These are phyloP conservation scores for Ogataea pilisensis DNA, from an alignment of 805 yeast species.

Conservation along the genomic window DNA sequence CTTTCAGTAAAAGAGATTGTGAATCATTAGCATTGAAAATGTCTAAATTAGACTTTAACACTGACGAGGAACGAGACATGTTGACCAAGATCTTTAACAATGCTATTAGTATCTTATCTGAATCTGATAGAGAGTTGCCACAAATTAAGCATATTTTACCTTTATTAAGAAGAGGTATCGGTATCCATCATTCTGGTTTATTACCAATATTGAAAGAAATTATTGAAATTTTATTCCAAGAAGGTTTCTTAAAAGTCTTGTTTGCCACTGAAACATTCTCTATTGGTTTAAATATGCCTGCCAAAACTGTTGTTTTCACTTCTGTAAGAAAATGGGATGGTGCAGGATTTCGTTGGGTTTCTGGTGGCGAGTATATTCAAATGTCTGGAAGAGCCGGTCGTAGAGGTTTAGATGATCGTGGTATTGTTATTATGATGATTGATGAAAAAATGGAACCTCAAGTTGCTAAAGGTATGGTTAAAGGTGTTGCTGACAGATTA, in stretches of 20 bases:
- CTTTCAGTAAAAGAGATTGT: slow-evolving; percentile 97
- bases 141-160: slow-evolving; percentile 93
- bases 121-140: slow-evolving; percentile 86
- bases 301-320: slow-evolving; percentile 96
- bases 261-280: slow-evolving; percentile 99
- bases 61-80: slow-evolving; percentile 90
- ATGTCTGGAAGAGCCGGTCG: slow-evolving; percentile 53
- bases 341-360: slow-evolving; percentile 95
- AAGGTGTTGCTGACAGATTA: slow-evolving; percentile 96
- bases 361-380: slow-evolving; percentile 99
- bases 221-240: slow-evolving; percentile 94
- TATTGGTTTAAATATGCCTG: slow-evolving; percentile 98
- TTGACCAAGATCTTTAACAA: slow-evolving; percentile 85
- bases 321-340: slow-evolving; percentile 99
- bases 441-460: slow-evolving; percentile 99
- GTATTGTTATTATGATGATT: slow-evolving; percentile 98
- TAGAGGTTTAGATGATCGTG: slow-evolving; percentile 98
- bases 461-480: slow-evolving; percentile 98
- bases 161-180: slow-evolving; percentile 88
- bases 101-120: slow-evolving; percentile 85
- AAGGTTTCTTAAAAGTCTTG: slow-evolving; percentile 88
- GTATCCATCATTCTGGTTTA: slow-evolving; percentile 96
- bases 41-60: slow-evolving; percentile 93
- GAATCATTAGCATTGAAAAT: slow-evolving; percentile 90
- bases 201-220: slow-evolving; percentile 90